These are phyloP conservation scores for Poa pratensis DNA, from an alignment of 176 grass and related monocot genomes.

Conservation along the genomic window DNA sequence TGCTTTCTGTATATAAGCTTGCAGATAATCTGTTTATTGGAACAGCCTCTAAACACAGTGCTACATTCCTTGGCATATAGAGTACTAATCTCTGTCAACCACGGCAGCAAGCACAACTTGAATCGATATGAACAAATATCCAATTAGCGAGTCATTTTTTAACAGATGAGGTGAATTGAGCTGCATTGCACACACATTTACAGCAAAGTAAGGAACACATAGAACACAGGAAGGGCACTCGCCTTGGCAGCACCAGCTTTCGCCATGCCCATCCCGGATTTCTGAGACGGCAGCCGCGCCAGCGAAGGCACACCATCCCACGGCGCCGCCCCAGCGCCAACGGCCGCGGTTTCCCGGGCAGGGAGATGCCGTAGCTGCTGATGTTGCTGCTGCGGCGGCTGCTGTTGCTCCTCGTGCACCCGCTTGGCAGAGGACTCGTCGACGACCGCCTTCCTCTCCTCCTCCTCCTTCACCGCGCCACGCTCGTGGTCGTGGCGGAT, in stretches of 20 bases:
- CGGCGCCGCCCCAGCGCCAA: background rate
- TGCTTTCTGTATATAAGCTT: constrained; percentile 4
- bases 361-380: constrained; percentile 19
- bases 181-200: constrained; percentile 36
- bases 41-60: background rate
- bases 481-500: constrained; percentile 47
- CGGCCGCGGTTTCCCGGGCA: background rate
- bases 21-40: background rate
- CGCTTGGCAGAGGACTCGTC: constrained; percentile 52
- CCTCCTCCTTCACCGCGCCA: constrained; percentile 33
- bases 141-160: background rate
- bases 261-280: constrained; percentile 54
- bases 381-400: constrained; percentile 19
- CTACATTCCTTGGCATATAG: background rate
- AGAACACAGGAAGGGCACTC: constrained; percentile 39
- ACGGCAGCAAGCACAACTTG: constrained; percentile 20
- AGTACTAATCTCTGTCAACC: background rate
- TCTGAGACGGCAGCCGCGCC: constrained; percentile 67
- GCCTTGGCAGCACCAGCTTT: constrained; percentile 68
- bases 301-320: constrained; percentile 61
- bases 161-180: constrained; percentile 20
- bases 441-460: constrained; percentile 28
- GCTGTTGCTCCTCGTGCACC: constrained; percentile 54
- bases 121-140: constrained; percentile 6
- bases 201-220: background rate